phyloP scores from a whole-genome alignment of 1,139 yeast genomes.

The Candida albicans region DNA sequence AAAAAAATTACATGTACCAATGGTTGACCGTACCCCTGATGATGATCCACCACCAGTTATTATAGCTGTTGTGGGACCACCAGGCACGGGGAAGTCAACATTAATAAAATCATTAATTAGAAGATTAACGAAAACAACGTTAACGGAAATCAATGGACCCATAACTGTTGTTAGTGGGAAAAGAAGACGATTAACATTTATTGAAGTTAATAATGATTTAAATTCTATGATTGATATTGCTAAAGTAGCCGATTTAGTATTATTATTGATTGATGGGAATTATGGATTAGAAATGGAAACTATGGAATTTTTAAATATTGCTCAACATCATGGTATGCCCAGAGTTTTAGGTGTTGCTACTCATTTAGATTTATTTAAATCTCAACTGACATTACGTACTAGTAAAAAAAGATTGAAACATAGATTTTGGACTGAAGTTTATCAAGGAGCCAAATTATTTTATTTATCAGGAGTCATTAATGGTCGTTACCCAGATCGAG shows the following conservation, averaged over 20 bases:
- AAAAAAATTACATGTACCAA: slow-evolving; percentile 88
- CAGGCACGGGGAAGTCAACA: slow-evolving; percentile 97
- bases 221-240: slow-evolving; percentile 97
- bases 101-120: slow-evolving; percentile 85
- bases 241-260: slow-evolving; percentile 89
- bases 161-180: slow-evolving; percentile 97
- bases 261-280: slow-evolving; percentile 90
- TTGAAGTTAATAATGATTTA: slow-evolving; percentile 90
- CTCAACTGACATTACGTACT: slow-evolving; percentile 85
- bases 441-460: slow-evolving; percentile 95
- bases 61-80: slow-evolving; percentile 97
- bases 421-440: slow-evolving; percentile 98
- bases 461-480: slow-evolving; percentile 94
- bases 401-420: slow-evolving; percentile 90
- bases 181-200: slow-evolving; percentile 85
- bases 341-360: slow-evolving; percentile 94
- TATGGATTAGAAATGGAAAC: slow-evolving; percentile 99
- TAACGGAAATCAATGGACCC: slow-evolving; percentile 90
- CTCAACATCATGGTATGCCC: slow-evolving; percentile 99
- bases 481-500: slow-evolving; percentile 97
- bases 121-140: slow-evolving; percentile 83
- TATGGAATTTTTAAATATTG: slow-evolving; percentile 94
- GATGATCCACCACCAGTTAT: slow-evolving; percentile 97
- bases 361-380: slow-evolving; percentile 90
- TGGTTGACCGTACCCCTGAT: slow-evolving; percentile 97